Percentiles rank a stretch among this genome's conserved stretches.
phyloP scores from a whole-genome alignment of 352 stramenopile genomes.

The Pythium grandisporangium region DNA sequence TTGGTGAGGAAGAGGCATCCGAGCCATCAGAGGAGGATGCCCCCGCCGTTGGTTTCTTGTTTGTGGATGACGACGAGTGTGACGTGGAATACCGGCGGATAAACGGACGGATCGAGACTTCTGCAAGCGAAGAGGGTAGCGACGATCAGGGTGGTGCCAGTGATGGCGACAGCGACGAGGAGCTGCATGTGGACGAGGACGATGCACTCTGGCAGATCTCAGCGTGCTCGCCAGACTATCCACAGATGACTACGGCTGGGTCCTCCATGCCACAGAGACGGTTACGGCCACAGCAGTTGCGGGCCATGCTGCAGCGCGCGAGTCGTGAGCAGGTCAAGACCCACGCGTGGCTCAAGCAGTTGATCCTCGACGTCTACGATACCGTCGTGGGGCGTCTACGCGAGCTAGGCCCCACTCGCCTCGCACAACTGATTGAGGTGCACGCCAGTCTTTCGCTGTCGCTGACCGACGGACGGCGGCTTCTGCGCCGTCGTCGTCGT shows the following conservation, averaged over 20 bases:
- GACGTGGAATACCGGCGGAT: no score
- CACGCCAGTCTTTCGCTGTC: conserved; percentile 40
- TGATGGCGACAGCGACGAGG: neutral
- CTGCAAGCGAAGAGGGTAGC: neutral
- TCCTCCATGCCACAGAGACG: no score
- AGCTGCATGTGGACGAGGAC: conserved; percentile 1
- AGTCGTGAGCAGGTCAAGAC: conserved; percentile 42
- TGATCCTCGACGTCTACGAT: conserved; percentile 65
- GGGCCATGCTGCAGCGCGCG: conserved; percentile 11
- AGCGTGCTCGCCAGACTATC: conserved; percentile 9
- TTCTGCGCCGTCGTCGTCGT: conserved; percentile 1
- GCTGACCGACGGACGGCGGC: conserved; percentile 24
- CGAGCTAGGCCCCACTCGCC: conserved; percentile 12
- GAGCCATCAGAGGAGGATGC: no score
- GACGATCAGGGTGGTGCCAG: neutral
- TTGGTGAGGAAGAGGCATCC: no score
- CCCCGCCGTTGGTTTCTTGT: neutral
- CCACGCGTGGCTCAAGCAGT: conserved; percentile 45
- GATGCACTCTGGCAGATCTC: conserved; percentile 13
- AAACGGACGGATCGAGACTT: no score
- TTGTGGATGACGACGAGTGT: conserved; percentile 7
- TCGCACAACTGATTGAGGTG: conserved; percentile 18
- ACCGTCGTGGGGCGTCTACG: conserved; percentile 38
- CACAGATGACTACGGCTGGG: no score
- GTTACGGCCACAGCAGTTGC: neutral